Evolutionary conservation across 2,329 filamentous ascomycete genomes (phyloP).

Genomic region (Talaromyces sp.): DNA sequence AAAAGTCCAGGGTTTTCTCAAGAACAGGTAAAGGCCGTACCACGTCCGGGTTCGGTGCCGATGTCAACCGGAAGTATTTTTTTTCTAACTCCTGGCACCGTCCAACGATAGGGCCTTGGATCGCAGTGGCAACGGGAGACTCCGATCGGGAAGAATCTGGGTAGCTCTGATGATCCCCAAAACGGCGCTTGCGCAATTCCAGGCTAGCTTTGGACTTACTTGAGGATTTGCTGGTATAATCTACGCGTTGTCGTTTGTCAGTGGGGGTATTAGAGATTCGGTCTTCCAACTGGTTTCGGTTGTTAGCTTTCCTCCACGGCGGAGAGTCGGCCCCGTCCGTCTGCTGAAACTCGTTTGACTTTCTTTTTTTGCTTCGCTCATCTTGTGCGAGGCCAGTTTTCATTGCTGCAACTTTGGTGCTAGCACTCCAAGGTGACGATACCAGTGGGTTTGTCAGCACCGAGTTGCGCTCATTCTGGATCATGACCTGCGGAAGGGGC

Average conservation of each 20-base stretch:
- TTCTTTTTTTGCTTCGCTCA: conserved; percentile 68
- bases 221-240: conserved; percentile 49
- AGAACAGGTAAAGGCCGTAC: conserved; percentile 81
- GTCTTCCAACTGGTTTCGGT: conserved; percentile 62
- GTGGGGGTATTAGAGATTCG: conserved; percentile 65
- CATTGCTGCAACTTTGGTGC: conserved; percentile 22
- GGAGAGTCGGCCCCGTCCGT: conserved; percentile 54
- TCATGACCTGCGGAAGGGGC: conserved; percentile 80
- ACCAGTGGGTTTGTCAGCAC: conserved; percentile 46
- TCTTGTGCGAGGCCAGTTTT: conserved; percentile 26
- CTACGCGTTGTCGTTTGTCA: conserved; percentile 50
- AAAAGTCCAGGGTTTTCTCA: conserved; percentile 76
- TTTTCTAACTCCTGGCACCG: conserved; percentile 84
- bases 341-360: conserved; percentile 64
- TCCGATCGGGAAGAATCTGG: conserved; percentile 43
- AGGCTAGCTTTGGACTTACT: conserved; percentile 89
- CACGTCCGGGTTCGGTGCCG: conserved; percentile 79
- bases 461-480: conserved; percentile 64
- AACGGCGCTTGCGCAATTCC: conserved; percentile 86
- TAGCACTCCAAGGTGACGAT: conserved; percentile 33
- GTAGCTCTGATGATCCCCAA: conserved; percentile 57
- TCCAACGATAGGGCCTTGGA: conserved; percentile 72
- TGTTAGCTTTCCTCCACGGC: conserved; percentile 74
- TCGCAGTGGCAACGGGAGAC: conserved; percentile 45
- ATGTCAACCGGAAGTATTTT: conserved; percentile 88